Conservation (phyloP, 2,329 filamentous ascomycete genomes). For the Dactylella cylindrospora region DNA sequence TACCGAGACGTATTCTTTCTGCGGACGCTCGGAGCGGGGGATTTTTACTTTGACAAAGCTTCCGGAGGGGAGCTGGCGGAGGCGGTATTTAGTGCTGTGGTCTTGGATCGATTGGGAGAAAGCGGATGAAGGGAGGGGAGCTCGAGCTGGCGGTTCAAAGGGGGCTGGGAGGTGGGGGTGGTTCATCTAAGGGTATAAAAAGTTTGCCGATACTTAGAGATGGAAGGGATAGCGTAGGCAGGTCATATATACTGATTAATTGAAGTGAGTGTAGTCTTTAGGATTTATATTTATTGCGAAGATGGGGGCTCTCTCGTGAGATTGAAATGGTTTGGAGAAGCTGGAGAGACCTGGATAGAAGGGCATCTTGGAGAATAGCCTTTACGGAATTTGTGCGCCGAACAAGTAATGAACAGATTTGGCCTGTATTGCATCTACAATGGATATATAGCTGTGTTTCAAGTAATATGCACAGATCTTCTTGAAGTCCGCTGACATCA, state of each 20-base stretch:
- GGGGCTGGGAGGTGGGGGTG: conserved; percentile 14
- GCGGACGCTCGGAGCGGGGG: conserved; percentile 20
- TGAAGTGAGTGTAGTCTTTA: too few species aligned
- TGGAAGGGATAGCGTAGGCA: conserved; percentile 10
- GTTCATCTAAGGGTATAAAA: conserved; percentile 31
- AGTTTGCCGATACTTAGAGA: conserved; percentile 11
- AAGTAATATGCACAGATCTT: background rate
- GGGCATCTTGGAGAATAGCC: conserved; percentile 20
- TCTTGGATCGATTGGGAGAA: conserved; percentile 28
- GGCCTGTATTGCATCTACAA: too few species aligned
- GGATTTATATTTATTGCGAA: too few species aligned
- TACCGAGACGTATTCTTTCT: conserved; percentile 4
- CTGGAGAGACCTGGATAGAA: conserved; percentile 26
- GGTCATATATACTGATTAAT: conserved; percentile 4
- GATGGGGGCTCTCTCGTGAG: too few species aligned
- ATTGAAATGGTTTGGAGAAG: too few species aligned
- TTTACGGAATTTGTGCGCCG: background rate
- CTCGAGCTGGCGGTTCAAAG: conserved; percentile 14
- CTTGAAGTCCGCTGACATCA: background rate
- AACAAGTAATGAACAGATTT: conserved; percentile 5
- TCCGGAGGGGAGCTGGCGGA: conserved; percentile 4
- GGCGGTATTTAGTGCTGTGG: conserved; percentile 24
- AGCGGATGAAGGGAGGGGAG: conserved; percentile 1
- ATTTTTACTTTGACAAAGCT: conserved; percentile 20
- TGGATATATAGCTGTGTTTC: too few species aligned